phyloP scores from a whole-genome alignment of 352 stramenopile genomes.

The Hyphochytrium catenoides region DNA sequence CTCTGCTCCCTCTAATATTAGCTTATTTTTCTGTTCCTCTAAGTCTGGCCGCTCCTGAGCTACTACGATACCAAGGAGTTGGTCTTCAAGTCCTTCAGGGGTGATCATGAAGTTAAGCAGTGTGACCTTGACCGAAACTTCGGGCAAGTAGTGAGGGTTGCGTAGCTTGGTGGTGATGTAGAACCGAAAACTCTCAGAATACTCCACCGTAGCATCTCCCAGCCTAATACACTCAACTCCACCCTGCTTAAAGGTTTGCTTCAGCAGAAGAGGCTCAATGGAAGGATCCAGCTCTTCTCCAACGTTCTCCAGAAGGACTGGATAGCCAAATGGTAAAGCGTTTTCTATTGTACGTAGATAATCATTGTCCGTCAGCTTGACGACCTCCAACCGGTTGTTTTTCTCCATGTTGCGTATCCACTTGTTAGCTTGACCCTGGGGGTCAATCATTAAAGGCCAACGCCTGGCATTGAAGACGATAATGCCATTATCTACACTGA shows the following conservation, averaged over 20 bases:
- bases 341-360: conserved; percentile 80
- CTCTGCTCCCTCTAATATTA: conserved; percentile 69
- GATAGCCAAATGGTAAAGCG: conserved; percentile 68
- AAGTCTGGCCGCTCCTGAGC: conserved; percentile 70
- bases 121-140: conserved; percentile 76
- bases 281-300: conserved; percentile 73
- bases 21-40: conserved; percentile 72
- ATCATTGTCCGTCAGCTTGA: conserved; percentile 77
- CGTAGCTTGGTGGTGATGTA: conserved; percentile 82
- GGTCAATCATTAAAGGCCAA: conserved; percentile 86
- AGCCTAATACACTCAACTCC: conserved; percentile 70
- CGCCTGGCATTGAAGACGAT: conserved; percentile 75
- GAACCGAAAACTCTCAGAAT: conserved; percentile 70
- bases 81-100: conserved; percentile 67
- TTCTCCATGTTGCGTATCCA: conserved; percentile 87
- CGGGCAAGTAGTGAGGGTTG: conserved; percentile 76
- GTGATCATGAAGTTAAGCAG: conserved; percentile 90
- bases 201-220: conserved; percentile 75
- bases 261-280: conserved; percentile 73
- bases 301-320: conserved; percentile 73
- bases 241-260: conserved; percentile 80
- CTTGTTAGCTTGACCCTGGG: conserved; percentile 79
- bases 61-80: conserved; percentile 74
- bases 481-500: conserved; percentile 84
- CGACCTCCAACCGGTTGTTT: conserved; percentile 61